A percentile compares a stretch with the other conserved stretches of the same genome.
These are phyloP conservation scores for Sporothrix euskadiensis DNA, from an alignment of 2,329 filamentous ascomycete genomes.

Conservation along the genomic window DNA sequence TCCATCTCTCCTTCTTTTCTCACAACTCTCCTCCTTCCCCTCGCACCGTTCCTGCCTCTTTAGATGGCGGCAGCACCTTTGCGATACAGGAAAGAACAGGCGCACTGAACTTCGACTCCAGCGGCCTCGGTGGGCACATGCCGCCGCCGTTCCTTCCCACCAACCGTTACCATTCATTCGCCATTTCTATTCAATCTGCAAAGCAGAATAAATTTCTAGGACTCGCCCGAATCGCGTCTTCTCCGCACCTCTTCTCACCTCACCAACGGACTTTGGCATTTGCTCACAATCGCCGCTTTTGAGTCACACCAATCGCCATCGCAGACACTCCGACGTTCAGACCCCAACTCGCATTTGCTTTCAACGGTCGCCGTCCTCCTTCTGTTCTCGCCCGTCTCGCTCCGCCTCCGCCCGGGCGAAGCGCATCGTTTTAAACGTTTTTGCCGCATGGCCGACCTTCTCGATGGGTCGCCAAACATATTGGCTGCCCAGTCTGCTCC, in stretches of 20 bases:
- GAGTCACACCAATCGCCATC: not conserved
- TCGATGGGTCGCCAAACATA: constrained; percentile 25
- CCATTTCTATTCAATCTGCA: not conserved
- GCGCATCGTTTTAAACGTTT: not conserved
- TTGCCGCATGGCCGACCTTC: constrained; percentile 30
- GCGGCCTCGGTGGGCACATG: constrained; percentile 20
- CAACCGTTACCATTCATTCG: not conserved
- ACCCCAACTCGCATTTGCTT: not conserved
- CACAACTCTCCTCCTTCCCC: not conserved
- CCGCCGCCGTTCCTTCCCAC: constrained; percentile 18
- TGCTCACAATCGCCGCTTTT: not conserved
- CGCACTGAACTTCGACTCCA: constrained; percentile 5
- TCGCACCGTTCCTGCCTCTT: not conserved
- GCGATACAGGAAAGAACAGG: constrained; percentile 21
- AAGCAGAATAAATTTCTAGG: not conserved
- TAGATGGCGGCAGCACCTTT: constrained; percentile 16
- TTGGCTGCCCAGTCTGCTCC: constrained; percentile 25
- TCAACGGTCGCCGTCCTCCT: too few relatives aligned
- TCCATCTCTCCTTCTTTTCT: not conserved
- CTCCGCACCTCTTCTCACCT: not conserved
- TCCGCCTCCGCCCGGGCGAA: constrained; percentile 8
- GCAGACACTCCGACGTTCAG: not conserved
- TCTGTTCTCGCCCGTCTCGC: not conserved
- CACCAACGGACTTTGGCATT: not conserved
- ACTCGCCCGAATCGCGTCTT: not conserved